These are phyloP conservation scores for Allium cepa DNA, from an alignment of 106 monocot species.

Conservation along the genomic window DNA sequence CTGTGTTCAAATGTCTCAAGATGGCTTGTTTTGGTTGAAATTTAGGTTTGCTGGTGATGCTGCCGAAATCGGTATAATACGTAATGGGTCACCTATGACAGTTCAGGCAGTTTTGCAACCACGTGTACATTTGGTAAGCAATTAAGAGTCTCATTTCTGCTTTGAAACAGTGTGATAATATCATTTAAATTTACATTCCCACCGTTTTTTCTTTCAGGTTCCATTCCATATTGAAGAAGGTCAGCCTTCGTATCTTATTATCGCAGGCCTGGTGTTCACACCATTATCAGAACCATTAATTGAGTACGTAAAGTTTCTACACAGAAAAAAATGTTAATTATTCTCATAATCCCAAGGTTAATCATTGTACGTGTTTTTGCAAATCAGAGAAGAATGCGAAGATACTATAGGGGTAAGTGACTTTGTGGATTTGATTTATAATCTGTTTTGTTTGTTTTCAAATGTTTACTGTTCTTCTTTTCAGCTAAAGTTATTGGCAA, in stretches of 20 bases:
- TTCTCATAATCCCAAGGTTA: neutral
- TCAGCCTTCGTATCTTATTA: constrained; percentile 91
- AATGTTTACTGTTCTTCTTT: constrained; percentile 11
- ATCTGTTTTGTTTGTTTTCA: neutral
- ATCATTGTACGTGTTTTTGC: neutral
- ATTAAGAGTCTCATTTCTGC: neutral
- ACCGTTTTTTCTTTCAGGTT: constrained; percentile 31
- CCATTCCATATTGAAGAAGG: constrained; percentile 85
- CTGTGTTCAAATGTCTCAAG: neutral
- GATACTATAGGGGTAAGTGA: constrained; percentile 78
- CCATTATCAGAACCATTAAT: constrained; percentile 95
- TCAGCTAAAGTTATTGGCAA: constrained; percentile 84
- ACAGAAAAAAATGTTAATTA: neutral
- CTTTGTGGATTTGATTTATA: neutral
- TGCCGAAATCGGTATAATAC: constrained; percentile 73
- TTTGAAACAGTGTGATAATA: neutral
- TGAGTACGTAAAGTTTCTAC: constrained; percentile 43
- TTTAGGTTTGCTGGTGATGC: constrained; percentile 83
- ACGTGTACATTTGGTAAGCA: constrained; percentile 78
- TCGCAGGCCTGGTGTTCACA: constrained; percentile 95
- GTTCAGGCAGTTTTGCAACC: constrained; percentile 59
- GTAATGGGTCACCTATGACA: constrained; percentile 56
- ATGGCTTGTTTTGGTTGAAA: neutral
- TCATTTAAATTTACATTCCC: constrained; percentile 4
- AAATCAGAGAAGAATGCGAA: constrained; percentile 79